These are phyloP conservation scores for Arctium minus DNA, from an alignment of 129 eudicot species.

Conservation along the genomic window DNA sequence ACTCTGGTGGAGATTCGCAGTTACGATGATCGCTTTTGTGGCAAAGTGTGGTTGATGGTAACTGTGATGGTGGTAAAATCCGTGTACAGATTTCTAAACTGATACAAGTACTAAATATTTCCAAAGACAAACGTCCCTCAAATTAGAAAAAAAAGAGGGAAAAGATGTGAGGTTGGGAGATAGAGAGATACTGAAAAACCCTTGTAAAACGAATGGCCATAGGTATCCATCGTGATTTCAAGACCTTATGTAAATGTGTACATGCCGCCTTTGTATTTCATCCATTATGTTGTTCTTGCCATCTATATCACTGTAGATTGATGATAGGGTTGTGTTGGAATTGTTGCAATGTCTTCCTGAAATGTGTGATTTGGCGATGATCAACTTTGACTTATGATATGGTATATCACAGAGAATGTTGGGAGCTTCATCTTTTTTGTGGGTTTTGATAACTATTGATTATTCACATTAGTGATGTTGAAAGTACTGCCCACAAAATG, in stretches of 20 bases:
- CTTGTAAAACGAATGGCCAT: neutral
- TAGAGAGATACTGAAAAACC: neutral
- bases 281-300: neutral
- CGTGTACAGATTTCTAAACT: neutral
- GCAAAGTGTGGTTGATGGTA: neutral
- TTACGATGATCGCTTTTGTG: neutral
- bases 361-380: neutral
- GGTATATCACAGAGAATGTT: neutral
- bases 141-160: neutral
- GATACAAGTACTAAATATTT: neutral
- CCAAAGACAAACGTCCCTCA: neutral
- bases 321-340: neutral
- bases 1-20: neutral
- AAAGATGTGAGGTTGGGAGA: neutral
- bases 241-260: neutral
- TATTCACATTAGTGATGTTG: neutral
- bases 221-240: neutral
- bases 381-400: neutral
- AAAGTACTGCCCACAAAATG: neutral
- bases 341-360: neutral
- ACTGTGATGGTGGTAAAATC: neutral
- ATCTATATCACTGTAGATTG: neutral
- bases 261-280: neutral
- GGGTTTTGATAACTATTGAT: neutral
- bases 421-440: neutral